Base-by-base conservation (phyloP, 1,139 yeast genomes). In the Pichia sp. region DNA sequence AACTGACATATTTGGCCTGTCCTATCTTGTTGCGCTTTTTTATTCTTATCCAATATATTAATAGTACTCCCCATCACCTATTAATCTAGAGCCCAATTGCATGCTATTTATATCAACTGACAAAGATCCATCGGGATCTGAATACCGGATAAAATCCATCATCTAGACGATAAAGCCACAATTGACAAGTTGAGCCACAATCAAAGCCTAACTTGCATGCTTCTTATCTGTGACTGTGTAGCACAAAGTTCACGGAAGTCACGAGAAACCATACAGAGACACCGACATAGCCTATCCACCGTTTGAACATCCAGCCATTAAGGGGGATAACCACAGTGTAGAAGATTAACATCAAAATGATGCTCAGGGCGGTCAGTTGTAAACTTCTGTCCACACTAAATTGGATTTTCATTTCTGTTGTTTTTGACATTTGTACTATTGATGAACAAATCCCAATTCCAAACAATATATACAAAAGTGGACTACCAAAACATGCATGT, bases 401-500 rank as follows among this genome's bases (percentile, higher is more conserved):
- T 5, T 32, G 40, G 29, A 59, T 48, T 8, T 34, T 35, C 15
- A 28, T 23, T 6, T n/a, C n/a, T 1, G 25, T 21, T 1, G 25
- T 20, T 5, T 48, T 37, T 25, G 42, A 41, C 3, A 54, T 37
- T 33, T 65, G 59, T 5, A 67, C 53, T 4, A 71, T 42, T n/a
- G 70, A 47, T 0, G 74, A 70, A 40, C 59, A 59, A 14, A 55
- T 52, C 53, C 75, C 49, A 59, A 56, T 29, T 67, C 80, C 63
- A 62, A 62, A 26, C 65, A 71, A 61, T 27, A 74, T 57, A 21
- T 76, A 68, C 20, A 75, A 55, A 10, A 75, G 57, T 0, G 80
- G 80, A 0, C 79, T 73, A 1, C 80, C 80, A 55, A 74, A 74
- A 51, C 80, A 74, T 1, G 80, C 80, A 40, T 76, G 72, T 41